Conservation (phyloP, 805 yeast genomes). For the Metschnikowia borealis region DNA sequence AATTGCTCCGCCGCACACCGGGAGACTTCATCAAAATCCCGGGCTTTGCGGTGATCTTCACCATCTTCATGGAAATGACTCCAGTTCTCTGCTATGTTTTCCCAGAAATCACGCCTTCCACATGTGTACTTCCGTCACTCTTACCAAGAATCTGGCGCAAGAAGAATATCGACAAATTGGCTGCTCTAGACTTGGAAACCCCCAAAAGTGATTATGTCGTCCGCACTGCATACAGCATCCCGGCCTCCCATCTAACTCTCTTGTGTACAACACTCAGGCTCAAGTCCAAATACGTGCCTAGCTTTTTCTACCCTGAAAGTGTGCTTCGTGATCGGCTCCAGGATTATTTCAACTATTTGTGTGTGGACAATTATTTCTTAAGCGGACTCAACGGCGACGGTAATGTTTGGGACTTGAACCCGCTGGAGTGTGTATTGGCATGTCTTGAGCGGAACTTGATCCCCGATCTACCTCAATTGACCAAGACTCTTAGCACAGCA, state of each 20-base stretch:
- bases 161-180: conserved; percentile 4
- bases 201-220: conserved; percentile 25
- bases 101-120: conserved; percentile 56
- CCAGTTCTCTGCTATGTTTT: conserved; percentile 49
- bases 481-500: conserved; percentile 17
- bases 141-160: conserved; percentile 34
- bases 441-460: conserved; percentile 57
- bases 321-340: conserved; percentile 34
- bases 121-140: conserved; percentile 51
- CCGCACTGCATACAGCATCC: conserved; percentile 47
- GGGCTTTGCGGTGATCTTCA: conserved; percentile 42
- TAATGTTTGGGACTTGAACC: conserved; percentile 43
- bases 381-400: conserved; percentile 35
- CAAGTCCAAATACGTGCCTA: conserved; percentile 39
- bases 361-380: conserved; percentile 50
- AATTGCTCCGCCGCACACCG: conserved; percentile 47
- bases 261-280: conserved; percentile 36
- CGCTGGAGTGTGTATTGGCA: conserved; percentile 49
- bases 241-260: conserved; percentile 32
- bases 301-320: conserved; percentile 34
- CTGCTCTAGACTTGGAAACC: conserved; percentile 5
- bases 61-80: conserved; percentile 51
- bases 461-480: conserved; percentile 20
- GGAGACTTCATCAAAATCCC: conserved; percentile 52
- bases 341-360: conserved; percentile 40